These are phyloP conservation scores for Lathyrus sativus DNA, from an alignment of 306 rosid species.

Conservation along the genomic window DNA sequence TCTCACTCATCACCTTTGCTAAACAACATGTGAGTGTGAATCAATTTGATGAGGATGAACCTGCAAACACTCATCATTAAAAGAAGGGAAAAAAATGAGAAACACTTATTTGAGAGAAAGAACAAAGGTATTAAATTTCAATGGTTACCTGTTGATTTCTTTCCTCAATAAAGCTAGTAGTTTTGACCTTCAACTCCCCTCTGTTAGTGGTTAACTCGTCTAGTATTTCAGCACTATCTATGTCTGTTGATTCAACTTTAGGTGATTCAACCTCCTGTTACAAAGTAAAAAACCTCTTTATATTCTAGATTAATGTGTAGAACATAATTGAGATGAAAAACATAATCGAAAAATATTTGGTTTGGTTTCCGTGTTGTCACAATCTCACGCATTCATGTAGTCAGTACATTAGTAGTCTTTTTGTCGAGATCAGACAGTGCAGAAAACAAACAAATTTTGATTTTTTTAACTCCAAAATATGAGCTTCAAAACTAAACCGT, in stretches of 20 bases:
- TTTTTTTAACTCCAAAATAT: no score
- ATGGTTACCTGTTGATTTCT: slow-evolving; percentile 53
- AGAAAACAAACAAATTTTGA: neutral
- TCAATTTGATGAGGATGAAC: slow-evolving; percentile 45
- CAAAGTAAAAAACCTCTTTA: neutral
- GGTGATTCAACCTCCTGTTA: slow-evolving; percentile 53
- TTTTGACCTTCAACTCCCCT: slow-evolving; percentile 81
- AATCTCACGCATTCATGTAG: neutral
- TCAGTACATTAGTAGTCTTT: neutral
- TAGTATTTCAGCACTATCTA: slow-evolving; percentile 69
- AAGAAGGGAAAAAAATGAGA: neutral
- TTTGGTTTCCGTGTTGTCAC: neutral
- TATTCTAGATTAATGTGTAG: neutral
- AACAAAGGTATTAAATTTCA: neutral
- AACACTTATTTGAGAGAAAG: neutral
- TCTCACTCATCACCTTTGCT: slow-evolving; percentile 8
- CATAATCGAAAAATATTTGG: neutral
- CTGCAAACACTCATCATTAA: slow-evolving; percentile 36
- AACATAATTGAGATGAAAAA: neutral
- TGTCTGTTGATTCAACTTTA: slow-evolving; percentile 41
- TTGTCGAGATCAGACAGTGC: neutral
- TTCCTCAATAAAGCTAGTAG: slow-evolving; percentile 64
- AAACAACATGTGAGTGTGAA: neutral
- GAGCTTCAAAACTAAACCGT: no score
- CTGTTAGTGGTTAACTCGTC: slow-evolving; percentile 77